Evolutionary conservation across 208 protist species (phyloP), one percentile per base, ranked within the genome.

Genomic region (Acanthamoeba triangularis): DNA sequence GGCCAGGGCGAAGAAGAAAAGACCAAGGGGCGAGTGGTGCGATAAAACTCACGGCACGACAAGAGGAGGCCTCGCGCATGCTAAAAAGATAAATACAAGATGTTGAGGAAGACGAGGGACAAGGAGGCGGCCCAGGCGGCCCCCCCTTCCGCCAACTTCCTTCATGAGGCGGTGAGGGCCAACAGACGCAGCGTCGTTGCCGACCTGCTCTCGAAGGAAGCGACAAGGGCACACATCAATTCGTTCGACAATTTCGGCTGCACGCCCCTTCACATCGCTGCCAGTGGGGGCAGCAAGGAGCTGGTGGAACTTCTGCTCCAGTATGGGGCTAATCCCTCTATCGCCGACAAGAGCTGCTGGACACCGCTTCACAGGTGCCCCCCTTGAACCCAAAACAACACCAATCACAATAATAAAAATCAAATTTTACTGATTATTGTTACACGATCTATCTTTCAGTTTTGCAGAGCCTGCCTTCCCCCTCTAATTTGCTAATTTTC

Each of bases 251-350:
- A 35, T 52, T 94, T 94, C 33, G 65, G 67, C 7, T 52, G 44
- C 18, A 94, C 90, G n/a, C 90, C 90, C 63, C 90, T 94, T 47
- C 90, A 94, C 90, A 84, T 94, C n/a, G 90, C 90, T 10, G 90
- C 90, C 25, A 61, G 67, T 33, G 44, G 54, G 0, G 67, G 67
- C 11, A 56, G 30, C 47, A 76, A 84, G 33, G 67, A 94, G 44
- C 18, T 94, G n/a, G 69, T 82, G 41, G 90, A 33, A 10, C 44
- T 94, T 4, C 90, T 94, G 41, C 30, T 94, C 23, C 44, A 82
- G n/a, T 20, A 69, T 82, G 90, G 90, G 7, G 90, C 90, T 23
- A n/a, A 82, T n/a, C 49, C 54, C 16, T 65, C 41, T 28, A 20
- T 76, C 49, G 33, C 67, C 10, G 90, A 94, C 41, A 94, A 94